Evolutionary conservation across 805 yeast species (phyloP), one percentile per base, ranked within the genome.

Genomic region (Suhomyces tanzawaensis): DNA sequence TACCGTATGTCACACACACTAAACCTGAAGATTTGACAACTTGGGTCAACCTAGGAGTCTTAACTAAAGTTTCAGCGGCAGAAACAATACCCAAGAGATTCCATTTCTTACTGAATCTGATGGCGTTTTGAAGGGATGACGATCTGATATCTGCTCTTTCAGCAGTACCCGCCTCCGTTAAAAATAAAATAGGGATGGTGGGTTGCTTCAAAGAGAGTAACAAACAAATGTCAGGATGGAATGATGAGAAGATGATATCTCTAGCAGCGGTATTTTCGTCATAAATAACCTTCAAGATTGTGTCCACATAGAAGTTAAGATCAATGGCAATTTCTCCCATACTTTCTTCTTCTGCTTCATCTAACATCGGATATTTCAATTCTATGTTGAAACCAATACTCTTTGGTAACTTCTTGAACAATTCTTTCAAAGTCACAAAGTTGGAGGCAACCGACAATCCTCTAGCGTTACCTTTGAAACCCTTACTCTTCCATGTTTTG

Each of bases 331-430:
- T 70, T 47, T 83, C 84, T 13, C 95, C 96, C 79, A 90, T 83
- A 42, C 83, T 88, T 55, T 91, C 97, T 2, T 72, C 72, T 57
- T 89, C 85, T 0, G 95, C 90, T 64, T 91, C 98, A 57, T 88
- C 95, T 36, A 88, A 72, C 93, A 91, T 85, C 2, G 98, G 98
- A 57, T 89, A 91, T 57, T 91, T 89, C 62, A 93, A 81, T 60
- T 91, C 98, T 44, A 91, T 87, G 55, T 91, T 91, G 66, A 93
- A 90, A 0, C 98, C 98, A 12, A 90, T 95, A 41, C 74, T 76
- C 40, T 72, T 69, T 1, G 98, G 97, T 18, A 91, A 64, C 47
- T 85, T 85, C 52, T 75, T 74, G 66, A 91, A 88, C 32, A 90
- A 73, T 48, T 90, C 96, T 51, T 77, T 82, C 47, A 91, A 71